Base-by-base conservation (phyloP, 1,139 yeast species). In the Sugiyamaella castrensis region DNA sequence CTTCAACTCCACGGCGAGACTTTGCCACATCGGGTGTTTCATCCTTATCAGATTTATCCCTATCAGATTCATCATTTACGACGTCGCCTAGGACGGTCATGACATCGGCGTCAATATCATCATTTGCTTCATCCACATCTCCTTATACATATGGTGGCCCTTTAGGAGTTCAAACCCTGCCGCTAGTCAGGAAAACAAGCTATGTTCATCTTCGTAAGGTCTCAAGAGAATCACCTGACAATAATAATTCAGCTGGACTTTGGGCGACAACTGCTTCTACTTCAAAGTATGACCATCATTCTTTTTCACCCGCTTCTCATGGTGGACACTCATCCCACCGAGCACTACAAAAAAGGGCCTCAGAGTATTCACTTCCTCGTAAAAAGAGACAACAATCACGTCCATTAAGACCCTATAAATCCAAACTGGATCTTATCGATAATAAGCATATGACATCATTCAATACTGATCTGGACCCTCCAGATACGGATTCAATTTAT, bases 391-490 rank as follows among this genome's bases (percentile, higher is more conserved):
- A 50, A 9, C 24, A 19, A 19, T 19, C 5, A 19, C 43, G 48
- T 11, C 27, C 37, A 19, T 50, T 66, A 10, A 51, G 61, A 31
- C 59, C 56, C 13, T 65, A 65, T 40, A 63, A 67, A 12, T 83
- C 89, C 1, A 74, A 74, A 50, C 68, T 84, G 10, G 89, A 84
- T 55, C 69, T 83, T 49, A 71, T 84, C 5, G 88, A 84, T 60
- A 79, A 74, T 57, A 73, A 76, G 7, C 75, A 77, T 15, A 66
- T 84, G 47, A 84, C 91, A 0, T 82, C 88, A 1, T 76, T 1
- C 81, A 87, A 2, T 74, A 75, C 1, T 81, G 87, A 2, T 74
- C 2, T 84, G 84, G 16, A 86, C 84, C 1, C 69, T 71, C 39
- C 51, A 42, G 61, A 57, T 43, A 58, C 63, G 15, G 60, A 61